A percentile compares a stretch with the other conserved stretches of the same genome.
Evolutionary conservation across 805 yeast genomes (phyloP).

Genomic region (Yamadazyma laniorum): DNA sequence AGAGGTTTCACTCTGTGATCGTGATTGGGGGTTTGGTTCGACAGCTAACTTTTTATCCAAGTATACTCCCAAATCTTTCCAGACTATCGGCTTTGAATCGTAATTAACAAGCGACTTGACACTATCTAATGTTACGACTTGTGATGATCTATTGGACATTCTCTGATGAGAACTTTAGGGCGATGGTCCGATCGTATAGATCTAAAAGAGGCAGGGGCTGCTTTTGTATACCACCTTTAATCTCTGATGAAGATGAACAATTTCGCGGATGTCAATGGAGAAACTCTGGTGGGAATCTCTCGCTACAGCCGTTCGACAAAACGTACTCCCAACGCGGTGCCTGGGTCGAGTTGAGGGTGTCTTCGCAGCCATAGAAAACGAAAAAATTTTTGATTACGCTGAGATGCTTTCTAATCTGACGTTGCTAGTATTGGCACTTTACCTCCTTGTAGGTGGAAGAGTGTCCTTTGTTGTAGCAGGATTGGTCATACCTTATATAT

Average conservation of each 20-base stretch:
- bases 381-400: slow-evolving; percentile 11
- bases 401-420: slow-evolving; percentile 12
- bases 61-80: slow-evolving; percentile 46
- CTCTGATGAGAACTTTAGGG: slow-evolving; percentile 5
- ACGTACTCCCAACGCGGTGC: too few species aligned
- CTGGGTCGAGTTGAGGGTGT: too few species aligned
- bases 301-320: too few species aligned
- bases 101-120: slow-evolving; percentile 8
- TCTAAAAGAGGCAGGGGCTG: too few species aligned
- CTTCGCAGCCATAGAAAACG: slow-evolving; percentile 10
- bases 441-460: slow-evolving; percentile 44
- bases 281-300: too few species aligned
- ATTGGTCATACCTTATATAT: background rate
- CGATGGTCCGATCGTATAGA: too few species aligned
- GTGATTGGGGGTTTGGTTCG: slow-evolving; percentile 19
- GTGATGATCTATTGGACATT: slow-evolving; percentile 6
- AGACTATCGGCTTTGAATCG: slow-evolving; percentile 27
- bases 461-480: slow-evolving; percentile 29
- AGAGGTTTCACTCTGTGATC: slow-evolving; percentile 19
- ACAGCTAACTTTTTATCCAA: slow-evolving; percentile 37
- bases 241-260: too few species aligned
- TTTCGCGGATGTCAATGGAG: too few species aligned
- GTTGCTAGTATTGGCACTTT: slow-evolving; percentile 16
- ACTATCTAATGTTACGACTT: slow-evolving; percentile 14
- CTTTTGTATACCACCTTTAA: too few species aligned